Percentiles rank a stretch among this genome's conserved stretches.
phyloP scores from a whole-genome alignment of 176 grass and related monocot genomes.

The Tillandsia leiboldiana region DNA sequence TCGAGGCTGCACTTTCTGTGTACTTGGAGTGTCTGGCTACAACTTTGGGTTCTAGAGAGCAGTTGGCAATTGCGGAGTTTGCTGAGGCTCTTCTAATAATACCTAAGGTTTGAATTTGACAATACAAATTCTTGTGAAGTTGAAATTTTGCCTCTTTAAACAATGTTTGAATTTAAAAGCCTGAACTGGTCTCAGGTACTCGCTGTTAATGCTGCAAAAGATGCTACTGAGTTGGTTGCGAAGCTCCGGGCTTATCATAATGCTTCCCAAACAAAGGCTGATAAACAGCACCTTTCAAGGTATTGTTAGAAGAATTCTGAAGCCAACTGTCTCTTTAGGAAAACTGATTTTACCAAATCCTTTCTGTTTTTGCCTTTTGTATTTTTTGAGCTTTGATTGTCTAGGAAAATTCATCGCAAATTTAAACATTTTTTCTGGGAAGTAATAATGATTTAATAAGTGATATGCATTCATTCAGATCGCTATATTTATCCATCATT shows the following conservation, averaged over 20 bases:
- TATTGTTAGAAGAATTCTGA: slow-evolving; percentile 5
- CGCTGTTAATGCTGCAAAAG: slow-evolving; percentile 91
- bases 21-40: slow-evolving; percentile 87
- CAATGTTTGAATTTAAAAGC: slow-evolving; percentile 6
- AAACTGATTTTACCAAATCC: neutral
- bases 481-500: no score
- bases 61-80: slow-evolving; percentile 73
- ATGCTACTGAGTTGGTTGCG: slow-evolving; percentile 74
- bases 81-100: slow-evolving; percentile 79
- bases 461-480: no score
- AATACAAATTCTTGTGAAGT: neutral
- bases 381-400: neutral
- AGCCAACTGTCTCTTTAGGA: neutral
- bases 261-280: slow-evolving; percentile 75
- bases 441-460: neutral
- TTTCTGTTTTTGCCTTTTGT: slow-evolving; percentile 1
- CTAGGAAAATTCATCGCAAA: no score
- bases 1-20: slow-evolving; percentile 75
- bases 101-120: slow-evolving; percentile 45
- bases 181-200: slow-evolving; percentile 41
- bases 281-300: slow-evolving; percentile 89
- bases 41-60: slow-evolving; percentile 76
- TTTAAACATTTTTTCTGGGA: no score
- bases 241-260: slow-evolving; percentile 91
- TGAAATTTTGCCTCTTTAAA: neutral